Evolutionary conservation across 163 green algal genomes (phyloP), one percentile per base, ranked within the genome.

Genomic region (Volvox carteri): DNA sequence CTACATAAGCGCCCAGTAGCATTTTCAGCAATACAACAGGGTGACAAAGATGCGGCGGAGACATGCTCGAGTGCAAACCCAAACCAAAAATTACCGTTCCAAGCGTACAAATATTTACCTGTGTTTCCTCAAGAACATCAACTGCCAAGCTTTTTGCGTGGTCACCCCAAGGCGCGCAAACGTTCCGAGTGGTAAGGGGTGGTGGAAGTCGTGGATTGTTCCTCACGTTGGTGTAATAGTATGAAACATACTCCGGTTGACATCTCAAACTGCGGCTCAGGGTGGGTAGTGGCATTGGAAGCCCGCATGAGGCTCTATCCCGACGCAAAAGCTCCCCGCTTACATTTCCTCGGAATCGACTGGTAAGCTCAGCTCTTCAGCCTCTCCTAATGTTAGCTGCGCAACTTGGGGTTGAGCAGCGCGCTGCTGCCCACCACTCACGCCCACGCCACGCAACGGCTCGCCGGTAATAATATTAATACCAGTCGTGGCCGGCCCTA

Each of bases 181-280:
- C 54, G 37, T 74, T 75, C 35, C 80, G 41, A 35, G 58, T 39
- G 12, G 50, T 58, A 0, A 88, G 52, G 0, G 89, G 89, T 1
- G 89, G 89, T 5, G 89, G 84, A 6, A 92, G 68, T 4, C 89
- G 75, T 1, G 89, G 89, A 50, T 92, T 92, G 77, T 88, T 89
- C 28, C 88, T 79, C 21, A 68, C 54, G 68, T 92, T 90, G 1
- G 65, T 41, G 33, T 92, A 92, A 48, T 92, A 92, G 42, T 84
- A 90, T 3, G 60, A 41, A 7, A 72, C 56, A 33, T 90, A 90
- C 6, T 78, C 85, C 62, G 85, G 85, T n/a, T 23, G 48, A 28
- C 56, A 79, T 2, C 85, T 68, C 12, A 90, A 44, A 58, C 33
- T 58, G 33, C 12, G 44, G 21, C 28, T 56, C 37, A 16, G 46